phyloP scores from a whole-genome alignment of 768 basidiomycete species.

The Gelatoporia subvermispora region DNA sequence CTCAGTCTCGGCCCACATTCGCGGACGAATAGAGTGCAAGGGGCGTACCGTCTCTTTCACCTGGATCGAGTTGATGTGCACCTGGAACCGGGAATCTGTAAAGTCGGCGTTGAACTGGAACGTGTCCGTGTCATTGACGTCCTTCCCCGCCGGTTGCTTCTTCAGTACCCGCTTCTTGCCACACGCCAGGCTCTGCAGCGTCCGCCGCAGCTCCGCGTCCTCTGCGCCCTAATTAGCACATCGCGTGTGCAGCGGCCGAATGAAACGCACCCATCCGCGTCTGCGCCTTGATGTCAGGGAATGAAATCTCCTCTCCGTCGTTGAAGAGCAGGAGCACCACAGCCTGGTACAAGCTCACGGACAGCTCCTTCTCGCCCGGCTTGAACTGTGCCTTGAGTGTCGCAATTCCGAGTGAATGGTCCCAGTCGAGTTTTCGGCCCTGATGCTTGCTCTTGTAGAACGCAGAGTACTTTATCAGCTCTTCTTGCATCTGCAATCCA shows the following conservation, averaged over 20 bases:
- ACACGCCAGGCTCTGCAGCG: conserved; percentile 88
- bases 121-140: conserved; percentile 68
- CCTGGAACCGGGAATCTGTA: conserved; percentile 66
- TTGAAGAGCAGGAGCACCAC: conserved; percentile 87
- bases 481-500: conserved; percentile 60
- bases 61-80: conserved; percentile 96
- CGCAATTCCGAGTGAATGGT: conserved; percentile 81
- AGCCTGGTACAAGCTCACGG: conserved; percentile 87
- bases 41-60: conserved; percentile 79
- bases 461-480: conserved; percentile 53
- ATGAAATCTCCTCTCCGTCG: conserved; percentile 51
- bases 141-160: conserved; percentile 74
- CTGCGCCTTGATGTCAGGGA: conserved; percentile 59
- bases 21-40: background rate
- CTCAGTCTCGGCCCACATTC: background rate
- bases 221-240: too few relatives aligned
- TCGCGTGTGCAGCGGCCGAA: too few relatives aligned
- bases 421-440: conserved; percentile 76
- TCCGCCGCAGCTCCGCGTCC: conserved; percentile 67
- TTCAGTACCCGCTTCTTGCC: conserved; percentile 84
- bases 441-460: conserved; percentile 82
- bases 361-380: conserved; percentile 74
- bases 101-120: conserved; percentile 85
- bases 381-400: conserved; percentile 69
- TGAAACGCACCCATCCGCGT: conserved; percentile 66